These are phyloP conservation scores for Pseudocercospora ulei DNA, from an alignment of 2,329 filamentous ascomycete species.

Conservation along the genomic window DNA sequence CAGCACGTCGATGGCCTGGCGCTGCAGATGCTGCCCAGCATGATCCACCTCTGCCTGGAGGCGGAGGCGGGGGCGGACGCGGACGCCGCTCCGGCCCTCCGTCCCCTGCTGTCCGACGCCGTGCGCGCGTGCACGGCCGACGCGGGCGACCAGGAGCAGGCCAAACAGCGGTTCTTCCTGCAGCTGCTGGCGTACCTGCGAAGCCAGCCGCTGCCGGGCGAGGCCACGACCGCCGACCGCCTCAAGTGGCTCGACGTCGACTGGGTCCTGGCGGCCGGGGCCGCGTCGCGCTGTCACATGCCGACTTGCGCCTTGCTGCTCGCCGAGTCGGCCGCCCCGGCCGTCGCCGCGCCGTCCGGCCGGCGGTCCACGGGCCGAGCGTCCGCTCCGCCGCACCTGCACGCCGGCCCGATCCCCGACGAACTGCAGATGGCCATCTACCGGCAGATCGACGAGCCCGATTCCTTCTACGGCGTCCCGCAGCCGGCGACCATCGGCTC, in stretches of 20 bases:
- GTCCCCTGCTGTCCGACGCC: conserved; percentile 55
- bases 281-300: conserved; percentile 71
- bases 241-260: conserved; percentile 80
- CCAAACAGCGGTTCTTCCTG: conserved; percentile 63
- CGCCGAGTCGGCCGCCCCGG: conserved; percentile 51
- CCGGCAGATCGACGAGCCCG: conserved; percentile 86
- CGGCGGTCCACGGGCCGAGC: conserved; percentile 25
- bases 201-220: conserved; percentile 63
- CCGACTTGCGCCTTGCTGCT: conserved; percentile 78
- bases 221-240: conserved; percentile 69
- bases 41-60: conserved; percentile 71
- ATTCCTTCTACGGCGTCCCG: conserved; percentile 86
- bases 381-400: conserved; percentile 15
- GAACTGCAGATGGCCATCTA: conserved; percentile 73
- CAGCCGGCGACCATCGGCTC: conserved; percentile 66
- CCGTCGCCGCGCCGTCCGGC: conserved; percentile 10
- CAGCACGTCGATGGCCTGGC: conserved; percentile 59
- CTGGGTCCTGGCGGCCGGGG: conserved; percentile 56
- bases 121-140: conserved; percentile 55
- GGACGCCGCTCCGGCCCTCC: conserved; percentile 52
- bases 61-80: conserved; percentile 57
- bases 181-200: conserved; percentile 80
- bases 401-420: conserved; percentile 45
- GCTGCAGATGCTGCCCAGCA: conserved; percentile 58
- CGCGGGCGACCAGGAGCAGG: conserved; percentile 41